phyloP scores from a whole-genome alignment of 2,329 filamentous ascomycete species.

The Penicillium fuscoglaucum region DNA sequence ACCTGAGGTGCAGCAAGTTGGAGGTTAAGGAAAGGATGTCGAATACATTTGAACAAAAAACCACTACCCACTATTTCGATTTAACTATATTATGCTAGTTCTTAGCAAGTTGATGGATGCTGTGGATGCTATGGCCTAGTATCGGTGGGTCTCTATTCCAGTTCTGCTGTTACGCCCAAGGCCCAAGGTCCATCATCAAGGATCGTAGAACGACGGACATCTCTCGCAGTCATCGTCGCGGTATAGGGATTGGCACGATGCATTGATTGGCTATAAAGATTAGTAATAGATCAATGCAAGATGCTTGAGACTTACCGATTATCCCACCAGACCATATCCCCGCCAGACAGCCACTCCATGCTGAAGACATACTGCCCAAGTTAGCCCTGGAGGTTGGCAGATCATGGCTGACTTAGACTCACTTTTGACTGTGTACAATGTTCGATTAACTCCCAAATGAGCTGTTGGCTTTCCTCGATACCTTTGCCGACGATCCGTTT shows the following conservation, averaged over 20 bases:
- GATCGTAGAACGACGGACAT: neutral
- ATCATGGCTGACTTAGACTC: neutral
- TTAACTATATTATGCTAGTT: neutral
- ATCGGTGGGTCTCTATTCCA: neutral
- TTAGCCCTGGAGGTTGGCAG: neutral
- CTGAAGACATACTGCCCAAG: neutral
- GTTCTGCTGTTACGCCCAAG: neutral
- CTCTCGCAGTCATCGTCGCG: neutral
- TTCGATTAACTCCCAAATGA: neutral
- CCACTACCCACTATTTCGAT: neutral
- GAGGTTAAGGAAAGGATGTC: too few relatives aligned
- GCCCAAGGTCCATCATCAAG: neutral
- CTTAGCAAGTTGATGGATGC: neutral
- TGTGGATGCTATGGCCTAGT: neutral
- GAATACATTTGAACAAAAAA: too few relatives aligned
- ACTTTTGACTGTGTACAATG: neutral
- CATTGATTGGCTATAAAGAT: neutral
- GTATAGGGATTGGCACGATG: neutral
- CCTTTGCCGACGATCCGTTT: neutral
- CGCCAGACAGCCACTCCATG: neutral
- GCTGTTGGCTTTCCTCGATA: neutral
- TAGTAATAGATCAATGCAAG: neutral
- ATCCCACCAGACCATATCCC: neutral
- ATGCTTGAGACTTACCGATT: neutral
- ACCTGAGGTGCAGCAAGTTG: too few relatives aligned